Evolutionary conservation across 495 filamentous ascomycete species (phyloP), one percentile per base, ranked within the genome.

Genomic region (Tricharina praecox): DNA sequence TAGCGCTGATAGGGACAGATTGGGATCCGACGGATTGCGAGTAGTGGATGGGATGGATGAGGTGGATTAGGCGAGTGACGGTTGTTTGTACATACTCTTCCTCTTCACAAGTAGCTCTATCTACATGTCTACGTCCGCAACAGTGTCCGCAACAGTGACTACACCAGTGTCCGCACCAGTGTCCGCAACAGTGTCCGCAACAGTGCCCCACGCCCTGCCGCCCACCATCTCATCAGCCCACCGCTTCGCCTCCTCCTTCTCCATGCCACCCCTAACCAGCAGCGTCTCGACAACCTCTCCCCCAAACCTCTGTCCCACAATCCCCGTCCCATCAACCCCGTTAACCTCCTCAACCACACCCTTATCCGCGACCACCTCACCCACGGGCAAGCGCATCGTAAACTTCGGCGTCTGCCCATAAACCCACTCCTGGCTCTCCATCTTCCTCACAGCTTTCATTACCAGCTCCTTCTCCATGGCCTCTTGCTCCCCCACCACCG

Each of bases 341-440:
- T 10, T 28, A 38, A 18, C 26, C 33, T 15, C 18, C 33, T 10
- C 11, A 4, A 34, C 44, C 20, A 18, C 45, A 13, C 16, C 33
- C 15, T 15, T 18, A 20, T 21, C 49, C 1, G 25, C 37, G 11
- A 24, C 18, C 4, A 23, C 2, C 7, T 48, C 37, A 19, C 36
- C 23, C 0, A 16, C 20, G 10, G 39, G 11, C 18, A 45, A 26
- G 20, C 11, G 8, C 5, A 43, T 3, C 2, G 30, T 55, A 47
- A 19, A 51, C 50, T 4, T 20, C 26, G 86, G 86, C 16, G 86
- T 94, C 62, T 93, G 83, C 2, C 70, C 71, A 61, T 78, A 92
- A 53, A 80, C 78, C 82, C 84, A 93, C 10, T 80, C 76, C 3
- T 64, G 10, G 16, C 5, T 50, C 55, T 47, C 48, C 57, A 13